Percentiles rank a stretch among this genome's conserved stretches.
Evolutionary conservation across 2,329 filamentous ascomycete species (phyloP).

Genomic region (Ophiostoma perfectum): DNA sequence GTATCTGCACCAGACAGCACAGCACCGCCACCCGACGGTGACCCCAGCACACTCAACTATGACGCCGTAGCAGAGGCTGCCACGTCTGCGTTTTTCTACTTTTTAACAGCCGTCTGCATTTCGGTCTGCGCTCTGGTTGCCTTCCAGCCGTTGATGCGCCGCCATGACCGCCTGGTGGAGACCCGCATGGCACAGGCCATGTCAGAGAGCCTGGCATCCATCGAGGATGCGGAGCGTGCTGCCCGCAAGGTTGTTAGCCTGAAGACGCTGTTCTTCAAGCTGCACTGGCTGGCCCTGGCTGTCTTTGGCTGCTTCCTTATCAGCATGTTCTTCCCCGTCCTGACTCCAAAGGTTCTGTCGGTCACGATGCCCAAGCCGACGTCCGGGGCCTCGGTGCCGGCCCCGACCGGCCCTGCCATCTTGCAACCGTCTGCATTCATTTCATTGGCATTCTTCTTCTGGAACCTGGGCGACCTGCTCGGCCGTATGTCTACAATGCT

Average conservation of each 20-base stretch:
- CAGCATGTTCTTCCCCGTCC: constrained; percentile 94
- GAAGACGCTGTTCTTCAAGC: constrained; percentile 63
- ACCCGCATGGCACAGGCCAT: constrained; percentile 44
- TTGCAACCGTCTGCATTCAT: constrained; percentile 76
- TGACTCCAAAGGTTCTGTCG: constrained; percentile 64
- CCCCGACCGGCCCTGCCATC: constrained; percentile 43
- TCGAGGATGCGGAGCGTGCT: constrained; percentile 50
- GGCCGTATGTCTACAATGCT: constrained; percentile 65
- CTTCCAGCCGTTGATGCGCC: constrained; percentile 66
- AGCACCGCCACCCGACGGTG: background rate
- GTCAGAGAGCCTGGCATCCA: constrained; percentile 45
- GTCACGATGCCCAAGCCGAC: constrained; percentile 9
- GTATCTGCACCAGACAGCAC: constrained; percentile 29
- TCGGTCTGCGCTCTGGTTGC: constrained; percentile 64
- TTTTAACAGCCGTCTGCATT: constrained; percentile 76
- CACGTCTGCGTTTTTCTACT: constrained; percentile 81
- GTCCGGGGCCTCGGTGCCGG: background rate
- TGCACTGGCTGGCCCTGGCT: constrained; percentile 70
- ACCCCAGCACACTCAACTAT: constrained; percentile 28
- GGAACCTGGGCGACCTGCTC: constrained; percentile 82
- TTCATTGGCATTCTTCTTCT: constrained; percentile 82
- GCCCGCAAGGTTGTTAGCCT: constrained; percentile 51
- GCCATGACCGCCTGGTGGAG: constrained; percentile 51
- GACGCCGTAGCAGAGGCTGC: constrained; percentile 38
- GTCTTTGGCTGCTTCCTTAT: constrained; percentile 75